Conservation (phyloP, 371 early-diverging fungal genomes). For the Rhizopus arrhizus region DNA sequence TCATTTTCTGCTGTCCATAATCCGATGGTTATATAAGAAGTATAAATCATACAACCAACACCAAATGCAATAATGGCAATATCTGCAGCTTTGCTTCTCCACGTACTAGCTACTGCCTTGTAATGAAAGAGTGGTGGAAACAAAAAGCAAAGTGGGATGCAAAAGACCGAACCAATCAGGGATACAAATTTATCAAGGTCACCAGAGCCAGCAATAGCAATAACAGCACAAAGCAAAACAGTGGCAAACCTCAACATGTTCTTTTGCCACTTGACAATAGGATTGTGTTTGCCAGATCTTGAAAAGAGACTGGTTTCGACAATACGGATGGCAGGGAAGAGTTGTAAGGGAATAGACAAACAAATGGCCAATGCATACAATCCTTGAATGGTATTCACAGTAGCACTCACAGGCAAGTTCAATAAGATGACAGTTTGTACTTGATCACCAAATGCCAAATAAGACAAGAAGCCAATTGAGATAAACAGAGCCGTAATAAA, state of each 20-base stretch:
- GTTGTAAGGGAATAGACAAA: constrained; percentile 79
- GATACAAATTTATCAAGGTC: constrained; percentile 86
- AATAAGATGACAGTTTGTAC: constrained; percentile 81
- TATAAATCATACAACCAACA: constrained; percentile 72
- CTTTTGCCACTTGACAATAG: constrained; percentile 86
- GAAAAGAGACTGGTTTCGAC: constrained; percentile 72
- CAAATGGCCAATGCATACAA: constrained; percentile 85
- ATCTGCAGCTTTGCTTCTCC: constrained; percentile 50
- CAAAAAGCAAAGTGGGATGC: constrained; percentile 74
- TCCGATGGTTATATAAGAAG: constrained; percentile 73
- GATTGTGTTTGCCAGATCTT: constrained; percentile 63
- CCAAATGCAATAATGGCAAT: constrained; percentile 73
- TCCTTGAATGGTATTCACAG: constrained; percentile 68
- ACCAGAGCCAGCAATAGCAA: constrained; percentile 73
- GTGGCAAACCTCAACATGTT: constrained; percentile 70
- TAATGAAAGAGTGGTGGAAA: constrained; percentile 85
- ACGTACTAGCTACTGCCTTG: constrained; percentile 58
- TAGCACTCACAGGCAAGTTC: constrained; percentile 69
- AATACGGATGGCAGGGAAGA: constrained; percentile 90
- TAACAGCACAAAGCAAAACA: constrained; percentile 61
- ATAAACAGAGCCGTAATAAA: constrained; percentile 73
- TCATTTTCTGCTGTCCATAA: constrained; percentile 61
- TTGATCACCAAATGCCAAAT: constrained; percentile 77
- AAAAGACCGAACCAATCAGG: constrained; percentile 69
- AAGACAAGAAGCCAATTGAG: constrained; percentile 74